phyloP scores from a whole-genome alignment of 345 rosid species.

The Melastoma malabathricum region DNA sequence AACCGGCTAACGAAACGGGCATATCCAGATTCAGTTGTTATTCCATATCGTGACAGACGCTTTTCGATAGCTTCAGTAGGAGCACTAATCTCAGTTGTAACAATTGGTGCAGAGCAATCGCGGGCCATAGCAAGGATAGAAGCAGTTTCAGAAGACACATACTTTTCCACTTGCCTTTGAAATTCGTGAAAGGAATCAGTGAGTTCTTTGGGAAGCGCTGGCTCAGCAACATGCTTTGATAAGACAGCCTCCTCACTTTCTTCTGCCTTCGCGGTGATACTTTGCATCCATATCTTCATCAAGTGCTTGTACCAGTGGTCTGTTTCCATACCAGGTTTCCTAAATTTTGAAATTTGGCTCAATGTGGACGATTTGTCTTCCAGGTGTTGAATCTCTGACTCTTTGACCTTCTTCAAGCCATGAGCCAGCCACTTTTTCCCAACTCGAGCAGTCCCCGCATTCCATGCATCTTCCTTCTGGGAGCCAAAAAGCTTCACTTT shows the following conservation, averaged over 20 bases:
- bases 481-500: conserved; percentile 50
- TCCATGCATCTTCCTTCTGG: conserved; percentile 81
- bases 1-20: conserved; percentile 36
- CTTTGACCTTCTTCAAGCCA: conserved; percentile 83
- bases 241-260: conserved; percentile 49
- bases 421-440: conserved; percentile 88
- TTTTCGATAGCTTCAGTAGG: conserved; percentile 57
- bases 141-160: conserved; percentile 66
- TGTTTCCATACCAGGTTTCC: conserved; percentile 81
- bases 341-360: conserved; percentile 52
- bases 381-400: conserved; percentile 77
- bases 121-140: conserved; percentile 45
- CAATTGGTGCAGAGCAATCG: conserved; percentile 18
- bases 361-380: conserved; percentile 50
- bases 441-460: conserved; percentile 52
- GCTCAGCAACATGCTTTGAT: conserved; percentile 61
- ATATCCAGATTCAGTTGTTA: conserved; percentile 46
- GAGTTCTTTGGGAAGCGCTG: conserved; percentile 61
- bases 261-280: conserved; percentile 30
- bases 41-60: conserved; percentile 64
- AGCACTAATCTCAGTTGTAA: conserved; percentile 40
- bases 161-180: conserved; percentile 43
- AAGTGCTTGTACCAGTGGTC: conserved; percentile 85
- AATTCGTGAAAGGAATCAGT: conserved; percentile 64
- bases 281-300: conserved; percentile 67